Conservation (phyloP, 2,329 filamentous ascomycete species). For the Plenodomus biglobosus region DNA sequence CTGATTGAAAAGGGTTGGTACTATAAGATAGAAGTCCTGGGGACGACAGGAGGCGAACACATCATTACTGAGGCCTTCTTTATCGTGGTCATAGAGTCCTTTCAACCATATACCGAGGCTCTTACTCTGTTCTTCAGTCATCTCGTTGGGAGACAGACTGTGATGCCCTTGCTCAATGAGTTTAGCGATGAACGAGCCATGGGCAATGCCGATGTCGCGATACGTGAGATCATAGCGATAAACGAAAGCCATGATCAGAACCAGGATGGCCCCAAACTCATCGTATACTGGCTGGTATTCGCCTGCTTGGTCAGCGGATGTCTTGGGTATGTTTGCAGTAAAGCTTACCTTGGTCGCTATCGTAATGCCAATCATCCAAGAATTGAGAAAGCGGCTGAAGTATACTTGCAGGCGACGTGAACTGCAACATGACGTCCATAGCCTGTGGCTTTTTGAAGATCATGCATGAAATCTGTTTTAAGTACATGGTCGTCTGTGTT, state of each 20-base stretch:
- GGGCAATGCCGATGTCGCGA: conserved; percentile 64
- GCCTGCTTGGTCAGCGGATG: conserved; percentile 42
- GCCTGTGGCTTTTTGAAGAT: conserved; percentile 72
- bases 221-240: conserved; percentile 70
- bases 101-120: conserved; percentile 75
- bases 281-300: conserved; percentile 86
- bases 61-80: conserved; percentile 76
- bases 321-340: background rate
- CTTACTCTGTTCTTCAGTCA: conserved; percentile 65
- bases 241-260: conserved; percentile 73
- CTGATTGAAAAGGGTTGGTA: conserved; percentile 75
- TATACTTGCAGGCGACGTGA: conserved; percentile 69
- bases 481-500: conserved; percentile 75
- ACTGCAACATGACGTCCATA: conserved; percentile 74
- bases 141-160: conserved; percentile 59
- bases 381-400: conserved; percentile 73
- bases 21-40: conserved; percentile 77
- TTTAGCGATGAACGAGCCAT: conserved; percentile 69
- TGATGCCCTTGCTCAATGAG: conserved; percentile 63
- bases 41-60: conserved; percentile 80
- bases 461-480: conserved; percentile 72
- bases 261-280: conserved; percentile 76
- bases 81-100: conserved; percentile 67
- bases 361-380: conserved; percentile 77
- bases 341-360: conserved; percentile 69